A percentile compares a stretch with the other conserved stretches of the same genome.
phyloP scores from a whole-genome alignment of 2,329 filamentous ascomycete species.

The Bipolaris victoriae region DNA sequence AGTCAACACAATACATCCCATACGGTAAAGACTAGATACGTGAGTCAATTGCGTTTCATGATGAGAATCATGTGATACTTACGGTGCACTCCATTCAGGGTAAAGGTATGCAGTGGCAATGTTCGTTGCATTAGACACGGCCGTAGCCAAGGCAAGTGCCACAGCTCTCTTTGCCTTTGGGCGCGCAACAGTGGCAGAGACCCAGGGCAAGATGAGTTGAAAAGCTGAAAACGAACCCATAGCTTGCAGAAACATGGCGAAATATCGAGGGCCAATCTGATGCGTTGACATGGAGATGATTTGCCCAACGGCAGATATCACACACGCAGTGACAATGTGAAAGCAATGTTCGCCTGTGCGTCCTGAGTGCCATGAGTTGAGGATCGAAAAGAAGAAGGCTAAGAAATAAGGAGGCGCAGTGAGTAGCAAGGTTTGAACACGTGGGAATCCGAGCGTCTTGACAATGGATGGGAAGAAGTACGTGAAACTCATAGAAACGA shows the following conservation, averaged over 20 bases:
- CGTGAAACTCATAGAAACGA: constrained; percentile 57
- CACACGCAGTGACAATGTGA: constrained; percentile 37
- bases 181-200: constrained; percentile 41
- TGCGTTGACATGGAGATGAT: constrained; percentile 56
- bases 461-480: constrained; percentile 71
- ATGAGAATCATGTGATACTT: not conserved
- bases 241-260: constrained; percentile 63
- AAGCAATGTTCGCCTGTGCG: constrained; percentile 62
- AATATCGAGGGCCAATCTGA: constrained; percentile 61
- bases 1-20: constrained; percentile 31
- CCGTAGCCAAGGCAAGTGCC: constrained; percentile 40
- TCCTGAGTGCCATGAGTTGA: constrained; percentile 62
- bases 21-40: constrained; percentile 19
- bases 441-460: constrained; percentile 62
- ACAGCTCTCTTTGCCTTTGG: constrained; percentile 45
- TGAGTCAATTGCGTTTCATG: not conserved
- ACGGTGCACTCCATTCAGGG: constrained; percentile 27
- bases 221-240: constrained; percentile 34
- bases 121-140: constrained; percentile 44
- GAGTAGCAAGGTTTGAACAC: constrained; percentile 61
- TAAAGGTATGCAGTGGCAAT: constrained; percentile 42
- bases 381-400: constrained; percentile 63
- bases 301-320: constrained; percentile 23
- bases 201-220: constrained; percentile 43
- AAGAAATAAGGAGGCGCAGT: constrained; percentile 65